These are phyloP conservation scores for Globisporangium yorkense DNA, from an alignment of 352 stramenopile genomes.

Conservation along the genomic window DNA sequence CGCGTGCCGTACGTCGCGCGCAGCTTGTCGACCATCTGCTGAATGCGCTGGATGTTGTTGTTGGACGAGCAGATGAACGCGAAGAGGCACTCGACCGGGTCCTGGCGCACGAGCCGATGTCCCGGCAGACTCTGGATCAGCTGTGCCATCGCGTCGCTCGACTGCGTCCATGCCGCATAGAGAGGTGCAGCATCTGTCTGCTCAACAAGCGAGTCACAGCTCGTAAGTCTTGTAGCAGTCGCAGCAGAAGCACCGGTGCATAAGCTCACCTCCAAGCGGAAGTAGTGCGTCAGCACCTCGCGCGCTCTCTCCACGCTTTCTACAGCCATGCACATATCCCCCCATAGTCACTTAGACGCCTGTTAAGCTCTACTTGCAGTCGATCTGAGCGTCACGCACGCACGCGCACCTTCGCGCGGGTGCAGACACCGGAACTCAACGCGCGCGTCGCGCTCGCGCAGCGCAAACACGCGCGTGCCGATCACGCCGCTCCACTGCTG, in stretches of 20 bases:
- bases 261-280: constrained; percentile 74
- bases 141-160: constrained; percentile 48
- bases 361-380: background rate
- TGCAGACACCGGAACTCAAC: constrained; percentile 58
- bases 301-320: constrained; percentile 36
- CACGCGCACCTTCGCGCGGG: constrained; percentile 40
- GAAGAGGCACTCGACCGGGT: constrained; percentile 95
- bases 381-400: background rate
- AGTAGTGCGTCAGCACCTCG: constrained; percentile 76
- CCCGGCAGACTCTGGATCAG: constrained; percentile 82
- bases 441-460: constrained; percentile 33
- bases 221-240: background rate
- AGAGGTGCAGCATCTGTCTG: constrained; percentile 30
- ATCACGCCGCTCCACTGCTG: constrained; percentile 55
- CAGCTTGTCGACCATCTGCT: constrained; percentile 91
- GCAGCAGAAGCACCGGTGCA: no score
- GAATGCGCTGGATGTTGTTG: constrained; percentile 98
- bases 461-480: constrained; percentile 27
- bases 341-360: background rate
- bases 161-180: constrained; percentile 79
- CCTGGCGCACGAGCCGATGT: constrained; percentile 90
- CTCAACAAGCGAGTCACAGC: background rate
- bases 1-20: constrained; percentile 81
- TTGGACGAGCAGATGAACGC: constrained; percentile 98
- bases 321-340: background rate